Evolutionary conservation across 768 basidiomycete genomes (phyloP).

Genomic region (Calocybe cyanea): DNA sequence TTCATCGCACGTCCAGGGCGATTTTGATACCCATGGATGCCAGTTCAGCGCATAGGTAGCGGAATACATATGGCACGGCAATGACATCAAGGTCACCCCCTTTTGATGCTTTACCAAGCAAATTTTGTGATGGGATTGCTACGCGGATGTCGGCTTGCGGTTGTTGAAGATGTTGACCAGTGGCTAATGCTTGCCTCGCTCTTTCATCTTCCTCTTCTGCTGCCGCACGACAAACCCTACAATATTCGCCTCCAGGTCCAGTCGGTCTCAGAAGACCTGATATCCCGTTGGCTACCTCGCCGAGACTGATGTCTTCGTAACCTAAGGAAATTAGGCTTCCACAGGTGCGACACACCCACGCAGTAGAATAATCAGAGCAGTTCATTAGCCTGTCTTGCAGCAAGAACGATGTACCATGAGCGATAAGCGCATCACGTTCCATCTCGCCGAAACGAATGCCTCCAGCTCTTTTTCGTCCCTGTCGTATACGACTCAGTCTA

Average conservation of each 20-base stretch:
- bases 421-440: conserved; percentile 98
- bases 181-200: conserved; percentile 56
- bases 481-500: too few relatives aligned
- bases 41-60: conserved; percentile 91
- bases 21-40: conserved; percentile 98
- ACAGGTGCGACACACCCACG: conserved; percentile 97
- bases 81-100: conserved; percentile 91
- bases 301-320: conserved; percentile 83
- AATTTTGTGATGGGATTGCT: conserved; percentile 62
- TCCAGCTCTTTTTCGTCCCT: conserved; percentile 97
- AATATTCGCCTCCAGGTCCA: conserved; percentile 89
- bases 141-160: conserved; percentile 55
- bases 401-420: conserved; percentile 97
- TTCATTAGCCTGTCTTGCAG: conserved; percentile 99
- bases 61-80: conserved; percentile 93
- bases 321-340: conserved; percentile 95
- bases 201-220: conserved; percentile 62
- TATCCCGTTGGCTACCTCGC: conserved; percentile 53
- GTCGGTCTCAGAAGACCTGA: conserved; percentile 51
- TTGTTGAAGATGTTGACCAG: conserved; percentile 44
- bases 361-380: conserved; percentile 98
- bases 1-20: conserved; percentile 67
- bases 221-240: conserved; percentile 82
- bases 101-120: conserved; percentile 55
- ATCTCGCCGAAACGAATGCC: conserved; percentile 99